Conservation (phyloP, 2,329 filamentous ascomycete genomes). For the Biscogniauxia sp. region DNA sequence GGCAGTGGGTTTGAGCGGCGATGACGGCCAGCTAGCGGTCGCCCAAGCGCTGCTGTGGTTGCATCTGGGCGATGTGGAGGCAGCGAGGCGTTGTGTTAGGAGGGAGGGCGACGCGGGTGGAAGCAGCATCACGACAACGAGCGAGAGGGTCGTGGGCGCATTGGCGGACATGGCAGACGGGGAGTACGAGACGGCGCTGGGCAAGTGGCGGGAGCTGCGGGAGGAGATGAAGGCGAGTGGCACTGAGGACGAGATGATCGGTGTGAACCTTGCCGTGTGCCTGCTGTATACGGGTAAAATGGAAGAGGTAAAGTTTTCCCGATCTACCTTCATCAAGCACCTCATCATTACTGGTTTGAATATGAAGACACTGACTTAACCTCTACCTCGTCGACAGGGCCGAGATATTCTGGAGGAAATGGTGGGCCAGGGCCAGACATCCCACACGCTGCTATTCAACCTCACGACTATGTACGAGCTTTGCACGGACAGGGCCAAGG, state of each 20-base stretch:
- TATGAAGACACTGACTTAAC: constrained; percentile 29
- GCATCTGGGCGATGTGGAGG: constrained; percentile 71
- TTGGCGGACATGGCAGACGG: constrained; percentile 78
- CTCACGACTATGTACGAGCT: constrained; percentile 89
- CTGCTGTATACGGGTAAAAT: constrained; percentile 79
- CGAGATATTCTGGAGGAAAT: constrained; percentile 65
- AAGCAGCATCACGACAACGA: constrained; percentile 28
- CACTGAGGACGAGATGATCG: constrained; percentile 63
- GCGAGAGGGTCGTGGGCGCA: constrained; percentile 57
- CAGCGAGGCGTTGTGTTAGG: constrained; percentile 57
- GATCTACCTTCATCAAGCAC: background rate
- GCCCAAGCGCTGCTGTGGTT: constrained; percentile 69
- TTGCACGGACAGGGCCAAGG: constrained; percentile 72
- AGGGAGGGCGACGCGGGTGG: constrained; percentile 36
- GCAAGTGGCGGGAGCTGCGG: constrained; percentile 56
- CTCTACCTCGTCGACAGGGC: constrained; percentile 45
- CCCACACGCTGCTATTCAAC: constrained; percentile 84
- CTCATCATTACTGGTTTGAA: background rate
- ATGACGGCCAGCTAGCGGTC: constrained; percentile 41
- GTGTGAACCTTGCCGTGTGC: constrained; percentile 81
- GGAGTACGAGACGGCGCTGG: constrained; percentile 62
- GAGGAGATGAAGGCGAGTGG: constrained; percentile 41
- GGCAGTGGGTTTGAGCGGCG: constrained; percentile 32
- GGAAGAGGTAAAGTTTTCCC: constrained; percentile 57
- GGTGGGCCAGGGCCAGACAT: constrained; percentile 61